Percentiles rank a stretch among this genome's conserved stretches.
These are phyloP conservation scores for Fusarium praegraminearum DNA, from an alignment of 2,329 filamentous ascomycete genomes.

Conservation along the genomic window DNA sequence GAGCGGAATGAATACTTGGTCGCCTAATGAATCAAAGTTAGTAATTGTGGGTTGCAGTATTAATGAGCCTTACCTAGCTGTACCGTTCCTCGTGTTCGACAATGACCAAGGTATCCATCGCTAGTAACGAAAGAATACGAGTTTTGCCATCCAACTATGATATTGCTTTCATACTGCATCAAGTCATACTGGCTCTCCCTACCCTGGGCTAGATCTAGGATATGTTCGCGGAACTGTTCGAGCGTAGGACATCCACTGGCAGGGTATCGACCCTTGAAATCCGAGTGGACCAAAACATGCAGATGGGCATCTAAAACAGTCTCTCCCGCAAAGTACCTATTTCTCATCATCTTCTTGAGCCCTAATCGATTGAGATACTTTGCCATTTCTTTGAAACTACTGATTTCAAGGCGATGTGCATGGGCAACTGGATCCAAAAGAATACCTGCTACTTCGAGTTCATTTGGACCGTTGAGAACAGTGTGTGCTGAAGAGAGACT, in stretches of 20 bases:
- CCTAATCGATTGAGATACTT: not conserved
- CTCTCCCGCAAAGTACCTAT: not conserved
- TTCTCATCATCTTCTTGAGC: not conserved
- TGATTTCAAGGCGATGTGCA: not conserved
- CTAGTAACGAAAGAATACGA: not conserved
- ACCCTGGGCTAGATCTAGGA: not conserved
- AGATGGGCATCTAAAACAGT: not conserved
- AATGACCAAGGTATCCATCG: not conserved
- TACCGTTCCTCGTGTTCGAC: not conserved
- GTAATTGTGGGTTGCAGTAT: fast-evolving
- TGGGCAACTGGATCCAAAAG: not conserved
- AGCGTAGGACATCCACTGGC: not conserved
- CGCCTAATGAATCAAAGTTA: not conserved
- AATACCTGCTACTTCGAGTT: not conserved
- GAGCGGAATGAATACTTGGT: not conserved
- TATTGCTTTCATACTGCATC: not conserved
- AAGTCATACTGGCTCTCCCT: not conserved
- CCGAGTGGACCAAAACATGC: not conserved
- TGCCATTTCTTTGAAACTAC: not conserved
- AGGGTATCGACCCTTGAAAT: not conserved
- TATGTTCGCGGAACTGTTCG: not conserved
- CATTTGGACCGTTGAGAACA: not conserved
- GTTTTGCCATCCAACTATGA: not conserved
- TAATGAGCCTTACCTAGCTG: not conserved
- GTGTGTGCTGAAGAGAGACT: not conserved